These are phyloP conservation scores for Trapa bicornis DNA, from an alignment of 345 rosid genomes.

Conservation along the genomic window DNA sequence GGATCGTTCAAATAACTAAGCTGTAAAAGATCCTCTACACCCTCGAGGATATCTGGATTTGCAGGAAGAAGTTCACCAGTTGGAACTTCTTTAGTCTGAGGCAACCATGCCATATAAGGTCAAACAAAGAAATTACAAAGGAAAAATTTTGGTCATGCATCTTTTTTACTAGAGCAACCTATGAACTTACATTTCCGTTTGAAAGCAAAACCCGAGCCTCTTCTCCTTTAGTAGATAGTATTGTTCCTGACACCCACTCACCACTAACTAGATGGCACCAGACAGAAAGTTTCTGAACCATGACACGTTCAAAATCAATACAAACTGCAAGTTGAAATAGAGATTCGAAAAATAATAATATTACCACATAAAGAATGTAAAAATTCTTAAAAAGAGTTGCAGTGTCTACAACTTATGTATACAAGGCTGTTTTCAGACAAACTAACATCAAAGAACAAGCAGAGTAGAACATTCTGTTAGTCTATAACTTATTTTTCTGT, in stretches of 20 bases:
- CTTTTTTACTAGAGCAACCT: neutral
- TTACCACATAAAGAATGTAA: neutral
- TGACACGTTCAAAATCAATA: neutral
- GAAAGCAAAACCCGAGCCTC: constrained; percentile 49
- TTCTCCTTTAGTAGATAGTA: constrained; percentile 61
- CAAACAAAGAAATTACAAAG: constrained; percentile 9
- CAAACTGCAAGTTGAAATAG: neutral
- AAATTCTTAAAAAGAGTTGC: neutral
- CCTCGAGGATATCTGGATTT: constrained; percentile 82
- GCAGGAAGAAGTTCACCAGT: constrained; percentile 75
- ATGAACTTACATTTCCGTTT: constrained; percentile 47
- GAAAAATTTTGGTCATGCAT: constrained; percentile 6
- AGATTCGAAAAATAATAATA: neutral
- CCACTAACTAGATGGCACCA: constrained; percentile 64
- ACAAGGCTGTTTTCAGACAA: neutral
- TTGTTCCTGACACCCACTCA: constrained; percentile 63
- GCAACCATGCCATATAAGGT: constrained; percentile 14
- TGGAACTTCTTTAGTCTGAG: constrained; percentile 63
- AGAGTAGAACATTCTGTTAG: neutral
- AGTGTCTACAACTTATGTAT: neutral
- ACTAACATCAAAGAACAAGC: neutral
- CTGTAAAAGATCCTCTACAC: constrained; percentile 76
- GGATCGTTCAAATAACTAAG: constrained; percentile 96
- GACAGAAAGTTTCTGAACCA: constrained; percentile 55
- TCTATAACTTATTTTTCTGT: neutral